Base-by-base conservation (phyloP, 1,284 basidiomycete species). In the Tylopilus sp. region DNA sequence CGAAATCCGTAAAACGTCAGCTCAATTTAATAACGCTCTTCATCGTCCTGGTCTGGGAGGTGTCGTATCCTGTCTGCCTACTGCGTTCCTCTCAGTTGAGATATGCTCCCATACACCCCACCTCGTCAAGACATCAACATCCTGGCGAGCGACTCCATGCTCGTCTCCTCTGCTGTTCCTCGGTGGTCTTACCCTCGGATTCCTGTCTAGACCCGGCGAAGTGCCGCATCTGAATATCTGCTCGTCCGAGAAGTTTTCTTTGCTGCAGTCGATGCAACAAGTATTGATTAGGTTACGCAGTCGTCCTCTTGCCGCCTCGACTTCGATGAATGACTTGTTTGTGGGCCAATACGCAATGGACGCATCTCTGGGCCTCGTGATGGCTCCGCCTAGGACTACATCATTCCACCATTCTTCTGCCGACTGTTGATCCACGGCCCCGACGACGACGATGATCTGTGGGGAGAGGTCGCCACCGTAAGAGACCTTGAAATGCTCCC, bases 391-490 rank as follows among this genome's bases (percentile, higher is more conserved):
- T n/a, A n/a, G n/a, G 21, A 49, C 49, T 2, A 59, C 28, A 2
- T 13, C 29, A 28, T 7, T 36, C 59, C 59, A 61, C 62, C 59
- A 65, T 35, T 43, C 10, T 21, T 64, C 41, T n/a, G 63, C 63
- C n/a, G n/a, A 40, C 26, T 41, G 4, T 39, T 52, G 52, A 33
- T 45, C 28, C 4, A 15, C 6, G 7, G 54, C 60, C 34, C 60
- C 60, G 19, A 53, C 21, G 13, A 64, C 51, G 23, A 61, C 41
- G n/a, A 65, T 46, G 35, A 65, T 53, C 23, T 42, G 59, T 6
- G 59, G 62, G 11, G 59, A 56, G 25, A 61, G 51, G 26, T 63
- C 53, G 7, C 60, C 60, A 33, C 63, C 51, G 8, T 65, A 61
- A 3, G 60, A 58, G 29, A 47, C 15, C 34, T 55, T 49, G 48